Conservation (phyloP, 2,329 filamentous ascomycete genomes). For the Shiraia sp. region DNA sequence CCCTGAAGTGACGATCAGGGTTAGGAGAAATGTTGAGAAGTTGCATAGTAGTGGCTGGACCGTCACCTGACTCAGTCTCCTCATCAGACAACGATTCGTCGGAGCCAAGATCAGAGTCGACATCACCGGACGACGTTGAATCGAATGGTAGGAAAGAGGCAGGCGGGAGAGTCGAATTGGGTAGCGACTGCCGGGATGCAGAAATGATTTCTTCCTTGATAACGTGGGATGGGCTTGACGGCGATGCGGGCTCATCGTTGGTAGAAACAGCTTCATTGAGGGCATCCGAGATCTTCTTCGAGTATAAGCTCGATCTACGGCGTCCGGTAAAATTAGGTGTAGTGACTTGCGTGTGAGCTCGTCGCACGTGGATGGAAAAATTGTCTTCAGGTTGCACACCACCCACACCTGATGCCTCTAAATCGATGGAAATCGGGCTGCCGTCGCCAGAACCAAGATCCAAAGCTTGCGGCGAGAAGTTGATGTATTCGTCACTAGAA, state of each 20-base stretch:
- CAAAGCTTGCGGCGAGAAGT: constrained; percentile 42
- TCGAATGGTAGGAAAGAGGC: constrained; percentile 49
- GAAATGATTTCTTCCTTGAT: constrained; percentile 70
- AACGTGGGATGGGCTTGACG: constrained; percentile 13
- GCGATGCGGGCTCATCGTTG: constrained; percentile 8
- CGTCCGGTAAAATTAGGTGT: not conserved
- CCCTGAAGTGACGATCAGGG: not conserved
- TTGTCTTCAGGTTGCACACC: constrained; percentile 63
- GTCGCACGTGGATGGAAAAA: constrained; percentile 57
- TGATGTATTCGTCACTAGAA: constrained; percentile 37
- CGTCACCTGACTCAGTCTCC: constrained; percentile 19
- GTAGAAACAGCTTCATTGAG: constrained; percentile 23
- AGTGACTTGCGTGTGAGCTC: constrained; percentile 23
- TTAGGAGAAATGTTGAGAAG: constrained; percentile 31
- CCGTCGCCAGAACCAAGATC: constrained; percentile 25
- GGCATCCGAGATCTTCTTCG: constrained; percentile 39
- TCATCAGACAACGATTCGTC: constrained; percentile 38
- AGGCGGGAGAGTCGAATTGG: constrained; percentile 50
- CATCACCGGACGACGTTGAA: constrained; percentile 38
- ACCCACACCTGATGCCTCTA: constrained; percentile 60
- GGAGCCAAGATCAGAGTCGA: constrained; percentile 36
- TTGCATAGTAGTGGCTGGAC: constrained; percentile 30
- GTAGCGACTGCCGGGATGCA: constrained; percentile 67
- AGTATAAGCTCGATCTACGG: constrained; percentile 22
- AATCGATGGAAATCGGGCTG: constrained; percentile 38